phyloP scores from a whole-genome alignment of 768 basidiomycete genomes.

The Mycena vulgaris region DNA sequence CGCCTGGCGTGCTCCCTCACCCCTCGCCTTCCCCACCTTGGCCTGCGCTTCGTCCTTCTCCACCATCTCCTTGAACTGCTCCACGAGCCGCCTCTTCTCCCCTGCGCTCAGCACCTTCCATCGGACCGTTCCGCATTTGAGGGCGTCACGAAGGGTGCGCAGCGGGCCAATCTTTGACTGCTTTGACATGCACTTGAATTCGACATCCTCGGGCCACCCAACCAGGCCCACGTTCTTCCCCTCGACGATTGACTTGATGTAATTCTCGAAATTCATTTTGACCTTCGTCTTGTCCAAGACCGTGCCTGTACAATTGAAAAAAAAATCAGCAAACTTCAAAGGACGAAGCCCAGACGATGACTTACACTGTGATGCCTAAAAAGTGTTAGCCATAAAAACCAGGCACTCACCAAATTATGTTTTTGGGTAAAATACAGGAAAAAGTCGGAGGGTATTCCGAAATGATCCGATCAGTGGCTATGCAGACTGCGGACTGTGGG shows the following conservation, averaged over 20 bases:
- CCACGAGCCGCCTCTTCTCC: neutral
- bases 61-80: neutral
- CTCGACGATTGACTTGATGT: conserved; percentile 30
- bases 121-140: neutral
- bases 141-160: neutral
- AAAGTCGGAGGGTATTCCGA: too few species aligned
- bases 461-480: too few species aligned
- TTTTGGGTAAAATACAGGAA: too few species aligned
- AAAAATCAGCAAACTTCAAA: too few species aligned
- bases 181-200: conserved; percentile 6
- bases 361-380: too few species aligned
- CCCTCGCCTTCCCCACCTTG: neutral
- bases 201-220: conserved; percentile 35
- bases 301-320: too few species aligned
- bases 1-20: too few species aligned
- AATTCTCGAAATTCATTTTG: conserved; percentile 38
- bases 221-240: conserved; percentile 32
- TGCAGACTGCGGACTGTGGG: too few species aligned
- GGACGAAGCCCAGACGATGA: too few species aligned
- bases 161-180: too few species aligned
- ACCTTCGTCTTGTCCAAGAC: neutral
- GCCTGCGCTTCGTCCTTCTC: neutral
- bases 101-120: neutral
- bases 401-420: too few species aligned
- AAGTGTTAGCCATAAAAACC: too few species aligned